Base-by-base conservation (phyloP, 495 filamentous ascomycete genomes). In the Lasiosphaeriaceae sp. region DNA sequence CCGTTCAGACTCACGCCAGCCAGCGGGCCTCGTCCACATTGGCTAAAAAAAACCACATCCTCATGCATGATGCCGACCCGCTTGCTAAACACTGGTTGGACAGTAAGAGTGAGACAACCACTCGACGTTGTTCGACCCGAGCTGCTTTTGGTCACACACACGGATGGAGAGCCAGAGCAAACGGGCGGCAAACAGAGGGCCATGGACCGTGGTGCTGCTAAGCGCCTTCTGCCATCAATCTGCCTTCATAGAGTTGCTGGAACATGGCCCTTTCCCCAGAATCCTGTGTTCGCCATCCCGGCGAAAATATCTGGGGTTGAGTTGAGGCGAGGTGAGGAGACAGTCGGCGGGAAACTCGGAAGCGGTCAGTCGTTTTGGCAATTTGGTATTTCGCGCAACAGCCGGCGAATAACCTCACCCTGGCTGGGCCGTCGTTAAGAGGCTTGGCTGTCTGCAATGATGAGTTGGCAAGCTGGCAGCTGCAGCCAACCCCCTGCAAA, bases 391-490 rank as follows among this genome's bases (percentile, higher is more conserved):
- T 58, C 54, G 58, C 56, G 60, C 55, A 57, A 60, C 48, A 45
- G 50, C 55, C 52, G 65, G 57, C 57, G 58, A 67, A 62, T 63
- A 52, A 21, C 58, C 57, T 8, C 29, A 23, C 26, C 23, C 52
- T 19, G 49, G 20, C 45, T 12, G 47, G 48, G 26, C 26, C 44
- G 60, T 37, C 47, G 52, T 47, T 52, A 66, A 63, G 56, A 65
- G 67, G 51, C 63, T 65, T 57, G 60, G 61, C 37, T 47, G 50
- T 57, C 67, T 71, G 69, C 69, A 71, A 56, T 68, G 69, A 70
- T 71, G 69, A 46, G 69, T 66, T 71, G 69, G 69, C 69, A 70
- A 54, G 61, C 47, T 54, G 56, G 53, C 55, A 24, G 49, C 46
- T 66, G 67, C 68, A 65, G 66, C 67, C 44, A 54, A 58, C 47